Evolutionary conservation across 108 stramenopile genomes (phyloP).

Genomic region (Mayamaea pseudoterrestris): DNA sequence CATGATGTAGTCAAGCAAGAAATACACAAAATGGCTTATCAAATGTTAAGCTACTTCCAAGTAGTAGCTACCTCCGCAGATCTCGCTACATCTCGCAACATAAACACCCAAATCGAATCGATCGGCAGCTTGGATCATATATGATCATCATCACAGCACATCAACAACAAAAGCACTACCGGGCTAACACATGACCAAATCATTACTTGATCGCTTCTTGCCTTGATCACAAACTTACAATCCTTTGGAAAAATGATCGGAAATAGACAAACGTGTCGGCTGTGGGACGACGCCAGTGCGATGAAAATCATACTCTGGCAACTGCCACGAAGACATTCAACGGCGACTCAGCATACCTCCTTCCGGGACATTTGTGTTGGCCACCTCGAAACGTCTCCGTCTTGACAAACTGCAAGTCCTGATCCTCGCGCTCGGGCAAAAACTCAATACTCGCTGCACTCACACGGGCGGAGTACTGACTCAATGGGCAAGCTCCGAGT

Average conservation of each 20-base stretch:
- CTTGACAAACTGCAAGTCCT: slow-evolving; percentile 14
- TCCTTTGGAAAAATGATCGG: slow-evolving; percentile 9
- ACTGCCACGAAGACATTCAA: slow-evolving; percentile 10
- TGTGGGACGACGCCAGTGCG: slow-evolving; percentile 8
- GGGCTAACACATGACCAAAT: too few species aligned
- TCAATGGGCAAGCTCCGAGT: slow-evolving; percentile 14
- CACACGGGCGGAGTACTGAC: slow-evolving; percentile 6
- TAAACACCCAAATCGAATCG: too few species aligned
- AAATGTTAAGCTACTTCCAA: too few species aligned
- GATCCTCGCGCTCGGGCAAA: slow-evolving; percentile 7
- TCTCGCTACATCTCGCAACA: too few species aligned
- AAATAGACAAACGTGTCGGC: slow-evolving; percentile 7
- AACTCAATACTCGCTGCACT: slow-evolving; percentile 4
- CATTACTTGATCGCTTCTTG: too few species aligned
- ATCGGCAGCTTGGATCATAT: too few species aligned
- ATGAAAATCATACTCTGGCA: slow-evolving; percentile 11
- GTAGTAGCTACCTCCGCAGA: too few species aligned
- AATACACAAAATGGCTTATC: too few species aligned
- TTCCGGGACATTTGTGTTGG: slow-evolving; percentile 21
- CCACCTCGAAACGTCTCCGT: slow-evolving; percentile 12
- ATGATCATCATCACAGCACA: too few species aligned
- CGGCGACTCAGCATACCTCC: slow-evolving; percentile 11
- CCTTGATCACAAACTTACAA: neutral
- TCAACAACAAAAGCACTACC: too few species aligned
- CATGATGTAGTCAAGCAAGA: too few species aligned